Evolutionary conservation across 2,329 filamentous ascomycete species (phyloP).

Genomic region (Ophiostoma quercus): DNA sequence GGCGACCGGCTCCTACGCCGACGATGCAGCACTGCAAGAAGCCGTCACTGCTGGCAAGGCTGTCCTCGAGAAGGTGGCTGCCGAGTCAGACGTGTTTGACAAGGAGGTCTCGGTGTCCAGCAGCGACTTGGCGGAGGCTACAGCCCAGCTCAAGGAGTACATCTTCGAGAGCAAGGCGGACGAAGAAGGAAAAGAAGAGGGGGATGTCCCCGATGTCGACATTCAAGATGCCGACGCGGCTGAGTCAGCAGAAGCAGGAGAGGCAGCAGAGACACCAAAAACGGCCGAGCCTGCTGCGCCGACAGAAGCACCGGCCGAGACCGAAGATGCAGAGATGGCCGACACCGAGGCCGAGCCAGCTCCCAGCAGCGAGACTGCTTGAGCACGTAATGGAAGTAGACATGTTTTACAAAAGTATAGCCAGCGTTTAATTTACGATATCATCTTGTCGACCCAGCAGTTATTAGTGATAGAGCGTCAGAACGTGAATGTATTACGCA

Average conservation of each 20-base stretch:
- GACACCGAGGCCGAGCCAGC: conserved; percentile 16
- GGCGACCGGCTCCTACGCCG: conserved; percentile 40
- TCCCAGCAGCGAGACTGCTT: neutral
- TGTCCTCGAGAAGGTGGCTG: conserved; percentile 47
- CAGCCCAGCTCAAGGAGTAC: conserved; percentile 45
- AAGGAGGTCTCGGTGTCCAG: neutral
- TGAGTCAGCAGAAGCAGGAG: neutral
- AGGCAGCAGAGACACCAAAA: neutral
- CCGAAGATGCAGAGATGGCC: conserved; percentile 21
- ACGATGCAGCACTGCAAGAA: conserved; percentile 45
- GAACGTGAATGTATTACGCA: neutral
- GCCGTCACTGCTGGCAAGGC: conserved; percentile 34
- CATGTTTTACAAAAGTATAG: neutral
- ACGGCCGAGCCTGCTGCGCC: neutral
- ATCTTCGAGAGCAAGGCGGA: conserved; percentile 37
- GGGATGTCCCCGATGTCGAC: neutral
- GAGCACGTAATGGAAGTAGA: neutral
- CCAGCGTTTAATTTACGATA: neutral
- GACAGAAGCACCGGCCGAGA: neutral
- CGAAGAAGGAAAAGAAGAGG: neutral
- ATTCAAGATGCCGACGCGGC: neutral
- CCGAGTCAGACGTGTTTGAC: conserved; percentile 24
- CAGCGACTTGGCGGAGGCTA: conserved; percentile 38
- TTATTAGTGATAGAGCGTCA: neutral
- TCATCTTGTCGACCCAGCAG: neutral